Base-by-base conservation (phyloP, 2,329 filamentous ascomycete genomes). In the Herpotrichia juniperi region DNA sequence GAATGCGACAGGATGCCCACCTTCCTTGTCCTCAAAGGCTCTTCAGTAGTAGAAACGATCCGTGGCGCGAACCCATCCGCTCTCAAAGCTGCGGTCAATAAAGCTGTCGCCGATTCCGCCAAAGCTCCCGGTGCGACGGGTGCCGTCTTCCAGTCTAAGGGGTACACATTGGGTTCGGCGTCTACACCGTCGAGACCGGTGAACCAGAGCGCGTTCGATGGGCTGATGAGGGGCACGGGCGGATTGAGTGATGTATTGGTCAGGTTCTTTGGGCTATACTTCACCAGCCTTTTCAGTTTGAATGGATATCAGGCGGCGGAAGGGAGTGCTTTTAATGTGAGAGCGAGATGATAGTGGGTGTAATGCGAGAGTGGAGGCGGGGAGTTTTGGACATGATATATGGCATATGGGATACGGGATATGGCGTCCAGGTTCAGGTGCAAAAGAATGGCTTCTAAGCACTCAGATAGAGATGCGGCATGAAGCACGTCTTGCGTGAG, bases 1-100 rank as follows among this genome's bases (percentile, higher is more conserved):
- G 4, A 9, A 19, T 40, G 4, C 28, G 17, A 24, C 25, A 31
- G 74, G 3, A 80, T 80, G 78, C 78, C 78, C 1, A 80, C 78
- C 19, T 80, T 80, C 67, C 75, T 80, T 50, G 70, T 80, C 54
- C 68, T 80, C 50, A 78, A 77, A 56, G 73, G 70, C 59, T 64
- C 60, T 30, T 68, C 71, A 39, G 76, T 79, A 21, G 67, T 73
- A 61, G 76, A 80, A 24, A 80, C 78, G 2, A 73, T 80, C 54
- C 74, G 76, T 28, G 78, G 78, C 64, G 78, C 78, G 6, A 79
- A 80, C 56, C 73, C 77, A n/a, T 71, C 76, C 19, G 76, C 76
- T 30, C 76, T 80, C 16, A 77, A 76, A 48, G 73, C 74, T 42
- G 77, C 78, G 25, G 75, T 80, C 10, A 69, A 75, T 56, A 77